Percentiles rank a stretch among this genome's conserved stretches.
Evolutionary conservation across 441 rosid genomes (phyloP).

Genomic region (Omphalea diandra): DNA sequence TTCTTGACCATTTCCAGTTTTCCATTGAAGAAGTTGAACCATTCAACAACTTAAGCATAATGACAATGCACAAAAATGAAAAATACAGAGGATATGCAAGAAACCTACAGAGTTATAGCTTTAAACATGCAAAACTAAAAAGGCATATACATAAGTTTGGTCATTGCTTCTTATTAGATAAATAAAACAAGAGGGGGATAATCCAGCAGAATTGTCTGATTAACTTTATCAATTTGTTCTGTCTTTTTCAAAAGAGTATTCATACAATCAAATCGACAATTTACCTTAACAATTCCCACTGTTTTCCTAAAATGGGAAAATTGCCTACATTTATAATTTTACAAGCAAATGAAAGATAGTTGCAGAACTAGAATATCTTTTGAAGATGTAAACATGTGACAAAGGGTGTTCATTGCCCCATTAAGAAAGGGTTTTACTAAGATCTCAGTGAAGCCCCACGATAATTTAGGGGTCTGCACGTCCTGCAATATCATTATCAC

Average conservation of each 20-base stretch:
- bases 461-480: conserved; percentile 45
- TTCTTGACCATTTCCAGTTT: background rate
- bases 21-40: background rate
- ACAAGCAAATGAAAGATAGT: conserved; percentile 14
- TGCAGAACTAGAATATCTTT: conserved; percentile 17
- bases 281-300: conserved; percentile 1
- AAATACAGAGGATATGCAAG: background rate
- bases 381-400: conserved; percentile 1
- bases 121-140: background rate
- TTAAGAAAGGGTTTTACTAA: background rate
- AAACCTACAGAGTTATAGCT: background rate
- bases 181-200: background rate
- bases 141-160: background rate
- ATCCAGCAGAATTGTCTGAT: background rate
- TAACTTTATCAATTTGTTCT: background rate
- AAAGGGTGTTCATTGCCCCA: conserved; percentile 14
- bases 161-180: no score
- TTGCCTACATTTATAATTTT: conserved; percentile 7
- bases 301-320: conserved; percentile 14
- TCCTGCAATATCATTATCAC: conserved; percentile 61
- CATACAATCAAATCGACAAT: conserved; percentile 15
- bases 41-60: background rate
- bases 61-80: background rate
- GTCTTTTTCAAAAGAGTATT: background rate
- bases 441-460: background rate